Percentiles rank a stretch among this genome's conserved stretches.
These are phyloP conservation scores for Trypanosoma vivax DNA, from an alignment of 208 protist species.

Conservation along the genomic window DNA sequence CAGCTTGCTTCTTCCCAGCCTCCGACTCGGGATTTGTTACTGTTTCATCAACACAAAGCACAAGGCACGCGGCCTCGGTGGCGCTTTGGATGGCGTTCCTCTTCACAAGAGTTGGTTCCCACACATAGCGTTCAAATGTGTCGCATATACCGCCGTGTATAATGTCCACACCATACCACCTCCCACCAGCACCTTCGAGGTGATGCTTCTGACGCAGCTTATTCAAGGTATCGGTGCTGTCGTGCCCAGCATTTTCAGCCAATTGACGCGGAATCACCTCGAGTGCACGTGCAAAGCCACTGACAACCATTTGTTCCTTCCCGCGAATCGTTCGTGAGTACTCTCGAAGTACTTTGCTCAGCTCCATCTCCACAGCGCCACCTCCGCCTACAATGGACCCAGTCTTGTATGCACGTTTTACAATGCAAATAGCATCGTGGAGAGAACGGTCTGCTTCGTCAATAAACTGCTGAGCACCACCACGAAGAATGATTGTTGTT, in stretches of 20 bases:
- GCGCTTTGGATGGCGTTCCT: slow-evolving; percentile 98
- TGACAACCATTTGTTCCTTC: slow-evolving; percentile 99
- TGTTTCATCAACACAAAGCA: slow-evolving; percentile 99
- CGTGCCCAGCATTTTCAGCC: slow-evolving; percentile 99
- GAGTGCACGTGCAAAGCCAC: slow-evolving; percentile 97
- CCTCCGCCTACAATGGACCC: slow-evolving; percentile 98
- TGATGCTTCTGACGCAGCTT: slow-evolving; percentile 98
- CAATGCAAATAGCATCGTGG: slow-evolving; percentile 99
- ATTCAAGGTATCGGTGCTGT: slow-evolving; percentile 99
- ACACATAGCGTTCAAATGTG: slow-evolving; percentile 97
- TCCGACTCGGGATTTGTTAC: slow-evolving; percentile 94
- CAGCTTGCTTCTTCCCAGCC: slow-evolving; percentile 81
- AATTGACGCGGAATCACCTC: slow-evolving; percentile 99
- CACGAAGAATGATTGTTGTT: slow-evolving; percentile 93
- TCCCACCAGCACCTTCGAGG: slow-evolving; percentile 28
- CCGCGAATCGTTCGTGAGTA: slow-evolving; percentile 95
- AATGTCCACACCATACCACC: slow-evolving; percentile 99
- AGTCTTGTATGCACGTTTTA: slow-evolving; percentile 96
- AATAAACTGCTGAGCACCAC: slow-evolving; percentile 99
- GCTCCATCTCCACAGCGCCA: slow-evolving; percentile 99
- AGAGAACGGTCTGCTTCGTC: slow-evolving; percentile 99
- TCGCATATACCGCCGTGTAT: slow-evolving; percentile 97
- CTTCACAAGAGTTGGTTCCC: slow-evolving; percentile 99
- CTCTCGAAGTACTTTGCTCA: slow-evolving; percentile 96
- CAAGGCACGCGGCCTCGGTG: slow-evolving; percentile 98